Percentiles rank a stretch among this genome's conserved stretches.
Evolutionary conservation across 441 rosid genomes (phyloP).

Genomic region (Jatropha multifida): DNA sequence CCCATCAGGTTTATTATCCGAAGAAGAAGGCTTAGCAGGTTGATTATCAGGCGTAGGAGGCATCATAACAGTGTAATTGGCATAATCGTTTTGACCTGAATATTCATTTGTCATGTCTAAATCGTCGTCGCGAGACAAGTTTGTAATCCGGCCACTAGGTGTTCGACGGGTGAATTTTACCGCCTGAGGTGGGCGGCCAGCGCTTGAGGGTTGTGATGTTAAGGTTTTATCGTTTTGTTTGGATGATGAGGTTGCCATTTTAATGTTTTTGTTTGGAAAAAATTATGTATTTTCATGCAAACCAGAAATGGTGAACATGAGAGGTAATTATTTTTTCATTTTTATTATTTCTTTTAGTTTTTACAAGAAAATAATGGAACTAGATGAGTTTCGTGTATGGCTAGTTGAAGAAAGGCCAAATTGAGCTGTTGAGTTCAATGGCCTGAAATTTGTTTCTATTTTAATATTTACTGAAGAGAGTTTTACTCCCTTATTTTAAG

Average conservation of each 20-base stretch:
- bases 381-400: not conserved
- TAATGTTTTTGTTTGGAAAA: conserved; percentile 7
- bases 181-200: conserved; percentile 58
- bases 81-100: conserved; percentile 67
- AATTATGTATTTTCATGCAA: conserved; percentile 11
- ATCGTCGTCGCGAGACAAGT: conserved; percentile 78
- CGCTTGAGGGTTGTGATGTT: conserved; percentile 41
- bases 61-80: conserved; percentile 83
- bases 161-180: conserved; percentile 65
- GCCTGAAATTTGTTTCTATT: conserved; percentile 20
- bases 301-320: not conserved
- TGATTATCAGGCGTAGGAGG: conserved; percentile 97
- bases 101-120: conserved; percentile 64
- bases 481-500: conserved; percentile 41
- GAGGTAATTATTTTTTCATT: not conserved
- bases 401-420: conserved; percentile 17
- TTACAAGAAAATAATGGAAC: conserved; percentile 2
- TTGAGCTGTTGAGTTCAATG: conserved; percentile 18
- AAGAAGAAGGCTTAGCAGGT: conserved; percentile 44
- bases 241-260: conserved; percentile 46
- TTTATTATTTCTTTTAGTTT: too few species aligned
- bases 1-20: conserved; percentile 42
- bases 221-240: conserved; percentile 46
- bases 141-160: conserved; percentile 70
- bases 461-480: conserved; percentile 19